These are phyloP conservation scores for Yamadazyma endophytica DNA, from an alignment of 805 yeast genomes.

Conservation along the genomic window DNA sequence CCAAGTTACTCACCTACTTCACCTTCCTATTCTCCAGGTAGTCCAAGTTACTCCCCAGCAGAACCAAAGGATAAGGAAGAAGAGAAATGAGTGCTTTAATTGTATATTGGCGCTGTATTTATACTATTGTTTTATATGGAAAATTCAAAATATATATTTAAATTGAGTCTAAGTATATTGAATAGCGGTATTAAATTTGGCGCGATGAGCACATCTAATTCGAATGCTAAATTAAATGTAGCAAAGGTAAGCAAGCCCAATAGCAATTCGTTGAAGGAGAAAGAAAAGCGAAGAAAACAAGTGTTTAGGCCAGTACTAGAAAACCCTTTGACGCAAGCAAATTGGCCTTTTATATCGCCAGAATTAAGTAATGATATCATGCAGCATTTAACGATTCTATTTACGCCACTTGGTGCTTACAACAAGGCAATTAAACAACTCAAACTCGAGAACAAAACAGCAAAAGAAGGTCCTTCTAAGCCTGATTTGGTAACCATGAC, in stretches of 20 bases:
- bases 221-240: neutral
- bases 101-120: too few species aligned
- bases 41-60: conserved; percentile 67
- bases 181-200: too few species aligned
- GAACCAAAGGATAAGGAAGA: conserved; percentile 55
- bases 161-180: too few species aligned
- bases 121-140: too few species aligned
- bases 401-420: conserved; percentile 28
- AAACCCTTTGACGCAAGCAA: conserved; percentile 54
- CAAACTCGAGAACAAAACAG: conserved; percentile 4
- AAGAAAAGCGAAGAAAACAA: conserved; percentile 49
- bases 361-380: conserved; percentile 32
- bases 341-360: conserved; percentile 41
- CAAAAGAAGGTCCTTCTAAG: conserved; percentile 11
- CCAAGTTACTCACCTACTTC: conserved; percentile 69
- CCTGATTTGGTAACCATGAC: conserved; percentile 23
- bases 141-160: too few species aligned
- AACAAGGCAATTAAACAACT: conserved; percentile 11
- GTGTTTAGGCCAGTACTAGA: conserved; percentile 63
- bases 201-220: neutral
- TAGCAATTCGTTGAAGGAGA: conserved; percentile 39
- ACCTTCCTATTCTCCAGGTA: conserved; percentile 69
- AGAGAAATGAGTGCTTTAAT: too few species aligned
- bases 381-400: conserved; percentile 28
- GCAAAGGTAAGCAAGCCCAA: conserved; percentile 7